Base-by-base conservation (phyloP, 228 moss, liverwort and hornwort genomes). In the Sphagnum fallax region DNA sequence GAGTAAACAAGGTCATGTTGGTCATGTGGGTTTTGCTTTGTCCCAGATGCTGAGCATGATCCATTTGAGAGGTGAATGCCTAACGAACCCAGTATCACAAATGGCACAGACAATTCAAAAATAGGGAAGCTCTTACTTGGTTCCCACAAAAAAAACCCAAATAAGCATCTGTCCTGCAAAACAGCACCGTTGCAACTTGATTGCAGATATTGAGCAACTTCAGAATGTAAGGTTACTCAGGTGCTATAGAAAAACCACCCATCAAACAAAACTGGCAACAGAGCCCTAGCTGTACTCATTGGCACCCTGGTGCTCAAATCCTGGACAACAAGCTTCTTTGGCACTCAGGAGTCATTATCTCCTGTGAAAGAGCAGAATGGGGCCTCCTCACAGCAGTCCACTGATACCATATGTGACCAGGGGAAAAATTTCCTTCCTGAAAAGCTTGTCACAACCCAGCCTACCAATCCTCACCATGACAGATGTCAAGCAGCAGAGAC, bases 361-460 rank as follows among this genome's bases (percentile, higher is more conserved):
- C 86, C 74, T 76, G 77, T 73, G 80, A 55, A 12, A 8, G 55
- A 12, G 55, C 55, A 55, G 8, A 12, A 63, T 72, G 80, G 75
- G 80, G 76, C 86, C 86, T 82, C 86, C 86, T 86, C 78, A 80
- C 86, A 86, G 86, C 86, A 74, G 77, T 82, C 80, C 65, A 86
- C 86, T 80, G 65, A 83, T 69, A 77, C 63, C 79, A 75, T 64
- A 71, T 79, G 75, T 67, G 68, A 75, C 12, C 55, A 75, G 70
- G 72, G 68, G 67, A 74, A 78, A 70, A 62, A 2, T 14, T 11
- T 62, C 70, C 61, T 52, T 63, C 61, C 70, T 61, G 70, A 69
- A 69, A 61, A 16, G 32, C 32, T 70, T 62, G 52, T 16, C 62
- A 61, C 62, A 49, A 15, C 70, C 70, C 62, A 61, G 69, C 57